Evolutionary conservation across 495 filamentous ascomycete species (phyloP).

Genomic region (Hypoxylon rickii): DNA sequence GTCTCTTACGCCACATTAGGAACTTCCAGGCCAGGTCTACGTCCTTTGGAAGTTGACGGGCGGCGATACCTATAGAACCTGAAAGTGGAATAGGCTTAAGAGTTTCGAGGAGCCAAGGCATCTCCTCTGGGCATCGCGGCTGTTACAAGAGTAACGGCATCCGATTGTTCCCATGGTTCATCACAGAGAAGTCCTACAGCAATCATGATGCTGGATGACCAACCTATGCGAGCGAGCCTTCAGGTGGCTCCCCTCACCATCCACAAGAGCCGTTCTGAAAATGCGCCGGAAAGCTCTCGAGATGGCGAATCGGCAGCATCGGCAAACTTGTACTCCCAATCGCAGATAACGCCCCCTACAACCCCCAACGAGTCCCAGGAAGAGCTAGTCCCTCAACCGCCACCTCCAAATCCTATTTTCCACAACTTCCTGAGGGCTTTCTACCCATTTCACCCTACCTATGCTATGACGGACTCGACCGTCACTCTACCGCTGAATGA

Average conservation of each 20-base stretch:
- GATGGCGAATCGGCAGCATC: slow-evolving; percentile 43
- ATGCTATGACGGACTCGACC: slow-evolving; percentile 68
- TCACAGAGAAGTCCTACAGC: slow-evolving; percentile 36
- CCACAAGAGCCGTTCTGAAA: slow-evolving; percentile 62
- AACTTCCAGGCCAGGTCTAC: too few relatives aligned
- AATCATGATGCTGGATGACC: slow-evolving; percentile 57
- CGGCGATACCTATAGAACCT: too few relatives aligned
- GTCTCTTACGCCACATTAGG: neutral
- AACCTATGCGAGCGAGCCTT: slow-evolving; percentile 59
- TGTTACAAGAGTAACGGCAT: slow-evolving; percentile 37
- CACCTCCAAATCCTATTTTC: slow-evolving; percentile 65
- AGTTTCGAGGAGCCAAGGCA: slow-evolving; percentile 13
- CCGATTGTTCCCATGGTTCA: slow-evolving; percentile 45
- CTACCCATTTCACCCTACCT: slow-evolving; percentile 85
- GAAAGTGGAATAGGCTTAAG: neutral
- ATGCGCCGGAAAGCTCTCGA: slow-evolving; percentile 48
- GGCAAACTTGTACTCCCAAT: slow-evolving; percentile 49
- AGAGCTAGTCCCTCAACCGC: slow-evolving; percentile 55
- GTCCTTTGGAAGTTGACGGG: too few relatives aligned
- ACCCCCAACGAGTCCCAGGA: slow-evolving; percentile 70
- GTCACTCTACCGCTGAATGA: slow-evolving; percentile 86
- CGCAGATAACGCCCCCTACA: slow-evolving; percentile 73
- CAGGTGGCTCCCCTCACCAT: slow-evolving; percentile 78
- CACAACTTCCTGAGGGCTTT: slow-evolving; percentile 97
- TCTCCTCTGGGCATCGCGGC: slow-evolving; percentile 22